Percentiles rank a stretch among this genome's conserved stretches.
Conservation (phyloP, 2,329 filamentous ascomycete species). For the Lomentospora prolificans region DNA sequence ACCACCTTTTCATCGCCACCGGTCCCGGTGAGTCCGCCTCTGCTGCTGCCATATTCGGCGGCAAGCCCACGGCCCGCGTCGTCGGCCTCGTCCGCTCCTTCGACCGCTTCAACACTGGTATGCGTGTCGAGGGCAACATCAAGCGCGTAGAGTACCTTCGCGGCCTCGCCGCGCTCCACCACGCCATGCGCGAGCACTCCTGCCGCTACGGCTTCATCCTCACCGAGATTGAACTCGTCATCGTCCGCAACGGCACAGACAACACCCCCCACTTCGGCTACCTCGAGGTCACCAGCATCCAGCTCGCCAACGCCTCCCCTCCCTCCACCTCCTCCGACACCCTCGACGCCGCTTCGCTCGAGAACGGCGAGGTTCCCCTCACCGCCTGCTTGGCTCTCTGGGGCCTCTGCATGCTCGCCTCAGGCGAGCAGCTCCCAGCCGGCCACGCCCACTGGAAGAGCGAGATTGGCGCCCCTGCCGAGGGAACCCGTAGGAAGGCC, state of each 20-base stretch:
- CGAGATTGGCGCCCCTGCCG: constrained; percentile 66
- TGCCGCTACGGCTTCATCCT: constrained; percentile 95
- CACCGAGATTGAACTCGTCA: constrained; percentile 88
- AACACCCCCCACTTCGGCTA: constrained; percentile 77
- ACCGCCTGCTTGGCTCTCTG: constrained; percentile 68
- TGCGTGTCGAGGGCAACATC: constrained; percentile 76
- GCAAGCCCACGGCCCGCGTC: constrained; percentile 46
- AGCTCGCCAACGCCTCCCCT: constrained; percentile 35
- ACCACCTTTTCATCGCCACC: constrained; percentile 57
- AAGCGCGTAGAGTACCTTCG: constrained; percentile 84
- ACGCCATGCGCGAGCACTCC: constrained; percentile 85
- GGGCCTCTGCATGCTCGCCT: constrained; percentile 65
- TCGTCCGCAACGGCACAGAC: constrained; percentile 70
- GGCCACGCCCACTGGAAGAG: constrained; percentile 55
- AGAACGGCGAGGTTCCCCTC: constrained; percentile 35
- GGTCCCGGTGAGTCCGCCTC: constrained; percentile 45
- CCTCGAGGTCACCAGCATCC: constrained; percentile 61
- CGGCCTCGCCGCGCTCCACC: constrained; percentile 75
- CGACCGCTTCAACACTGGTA: constrained; percentile 89
- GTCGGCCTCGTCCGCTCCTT: constrained; percentile 86
- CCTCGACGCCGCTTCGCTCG: constrained; percentile 17
- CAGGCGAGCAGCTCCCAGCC: constrained; percentile 42
- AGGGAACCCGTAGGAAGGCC: constrained; percentile 61
- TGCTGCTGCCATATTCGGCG: constrained; percentile 41
- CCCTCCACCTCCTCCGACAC: constrained; percentile 13